A percentile compares a stretch with the other conserved stretches of the same genome.
phyloP scores from a whole-genome alignment of 73 alveolate genomes.

The Paramecium octaurelia region DNA sequence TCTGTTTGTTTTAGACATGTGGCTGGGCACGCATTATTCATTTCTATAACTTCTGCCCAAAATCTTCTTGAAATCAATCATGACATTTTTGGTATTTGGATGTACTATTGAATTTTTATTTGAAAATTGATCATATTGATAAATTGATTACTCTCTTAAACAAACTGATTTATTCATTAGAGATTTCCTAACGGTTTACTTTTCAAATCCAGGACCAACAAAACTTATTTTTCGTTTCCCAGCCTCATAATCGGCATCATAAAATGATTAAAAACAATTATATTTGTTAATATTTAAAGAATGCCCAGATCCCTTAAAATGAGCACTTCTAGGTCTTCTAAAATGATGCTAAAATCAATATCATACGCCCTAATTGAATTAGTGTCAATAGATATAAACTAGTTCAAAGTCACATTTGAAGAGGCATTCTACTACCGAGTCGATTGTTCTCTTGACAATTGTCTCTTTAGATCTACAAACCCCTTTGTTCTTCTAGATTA shows the following conservation, averaged over 20 bases:
- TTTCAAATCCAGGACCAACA: background rate
- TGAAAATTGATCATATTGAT: background rate
- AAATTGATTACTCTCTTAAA: background rate
- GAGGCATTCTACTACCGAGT: background rate
- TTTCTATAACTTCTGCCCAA: background rate
- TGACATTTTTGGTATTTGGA: background rate
- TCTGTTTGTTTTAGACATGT: background rate
- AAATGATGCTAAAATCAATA: background rate
- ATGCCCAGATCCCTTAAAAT: slow-evolving; percentile 20
- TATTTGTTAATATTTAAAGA: background rate
- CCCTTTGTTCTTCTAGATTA: background rate
- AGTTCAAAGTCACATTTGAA: background rate
- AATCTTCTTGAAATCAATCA: background rate
- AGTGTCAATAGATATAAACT: background rate
- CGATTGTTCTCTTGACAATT: background rate
- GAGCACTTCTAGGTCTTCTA: slow-evolving; percentile 25
- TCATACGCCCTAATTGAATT: background rate
- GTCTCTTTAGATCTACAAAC: background rate
- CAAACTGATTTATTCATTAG: background rate
- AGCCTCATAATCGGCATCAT: background rate
- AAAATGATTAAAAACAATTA: background rate
- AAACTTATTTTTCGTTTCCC: background rate
- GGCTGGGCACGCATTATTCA: background rate
- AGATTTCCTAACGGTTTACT: background rate
- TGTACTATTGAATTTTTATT: background rate